Percentiles rank a stretch among this genome's conserved stretches.
Evolutionary conservation across 441 rosid genomes (phyloP).

Genomic region (Eruca vesicaria): DNA sequence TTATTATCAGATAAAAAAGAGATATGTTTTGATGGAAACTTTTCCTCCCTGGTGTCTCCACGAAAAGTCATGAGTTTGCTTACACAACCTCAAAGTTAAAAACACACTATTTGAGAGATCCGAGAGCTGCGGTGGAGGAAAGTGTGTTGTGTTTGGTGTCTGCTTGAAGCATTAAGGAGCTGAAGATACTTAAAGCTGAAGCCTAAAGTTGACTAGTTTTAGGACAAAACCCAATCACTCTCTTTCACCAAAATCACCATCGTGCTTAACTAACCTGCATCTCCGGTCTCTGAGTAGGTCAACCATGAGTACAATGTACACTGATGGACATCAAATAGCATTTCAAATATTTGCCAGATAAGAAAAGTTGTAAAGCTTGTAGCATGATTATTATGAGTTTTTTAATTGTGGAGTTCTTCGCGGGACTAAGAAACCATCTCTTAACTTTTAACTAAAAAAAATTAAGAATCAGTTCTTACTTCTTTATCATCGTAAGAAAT

Average conservation of each 20-base stretch:
- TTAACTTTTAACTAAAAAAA: no score
- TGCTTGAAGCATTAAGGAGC: slow-evolving; percentile 26
- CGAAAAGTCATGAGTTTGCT: slow-evolving; percentile 25
- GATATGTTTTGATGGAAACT: slow-evolving; percentile 19
- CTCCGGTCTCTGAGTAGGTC: slow-evolving; percentile 9
- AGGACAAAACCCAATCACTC: slow-evolving; percentile 28
- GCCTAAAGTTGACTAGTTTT: slow-evolving; percentile 20
- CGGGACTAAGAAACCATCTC: no score
- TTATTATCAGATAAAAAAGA: slow-evolving; percentile 23
- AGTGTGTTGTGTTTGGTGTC: slow-evolving; percentile 13
- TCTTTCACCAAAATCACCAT: slow-evolving; percentile 9
- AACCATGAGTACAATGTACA: no score
- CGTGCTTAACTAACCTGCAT: slow-evolving; percentile 29
- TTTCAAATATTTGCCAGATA: no score
- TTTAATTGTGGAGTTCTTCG: no score
- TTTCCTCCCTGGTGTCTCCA: slow-evolving; percentile 24
- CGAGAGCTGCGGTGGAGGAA: slow-evolving; percentile 24
- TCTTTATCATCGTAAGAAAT: no score
- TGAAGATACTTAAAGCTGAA: slow-evolving; percentile 25
- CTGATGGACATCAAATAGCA: no score
- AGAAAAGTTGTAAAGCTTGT: no score
- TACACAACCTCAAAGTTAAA: background rate
- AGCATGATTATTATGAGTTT: no score
- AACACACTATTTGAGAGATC: slow-evolving; percentile 31
- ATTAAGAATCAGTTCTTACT: no score